Base-by-base conservation (phyloP, 1,284 basidiomycete genomes). In the Chalciporus piperatoides region DNA sequence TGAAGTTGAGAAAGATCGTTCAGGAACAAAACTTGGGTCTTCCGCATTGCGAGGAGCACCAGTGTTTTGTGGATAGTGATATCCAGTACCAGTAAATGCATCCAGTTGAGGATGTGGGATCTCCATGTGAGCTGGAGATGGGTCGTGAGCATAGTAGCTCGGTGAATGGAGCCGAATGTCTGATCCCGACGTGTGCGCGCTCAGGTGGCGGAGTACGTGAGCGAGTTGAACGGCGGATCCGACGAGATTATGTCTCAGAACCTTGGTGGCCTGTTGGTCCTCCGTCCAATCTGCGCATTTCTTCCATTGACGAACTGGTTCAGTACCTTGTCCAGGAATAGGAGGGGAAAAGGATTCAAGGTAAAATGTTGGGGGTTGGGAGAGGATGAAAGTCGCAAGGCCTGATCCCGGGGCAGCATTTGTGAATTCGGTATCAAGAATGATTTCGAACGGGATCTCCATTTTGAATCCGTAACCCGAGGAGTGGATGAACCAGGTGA, bases 401-500 rank as follows among this genome's bases (percentile, higher is more conserved):
- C 77, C 85, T 11, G 76, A 71, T 19, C 79, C 81, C 14, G 81
- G 77, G 24, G 77, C 68, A 12, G 74, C 67, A 52, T 80, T 76
- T 23, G 73, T 69, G 65, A 87, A 82, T 48, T 80, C 76, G 6
- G 80, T 76, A 39, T 80, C 72, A 17, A 74, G 56, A 53, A 91
- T 81, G 54, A 65, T 74, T 49, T 80, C 73, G 63, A 85, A 88
- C 4, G 84, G 78, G n/a, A 90, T 76, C 55, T 86, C 84, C 83
- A 91, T 90, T 67, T 90, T 90, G 75, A 89, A 90, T 32, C 84
- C 80, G 56, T 77, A 77, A 24, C 85, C 86, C 1, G 70, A 74
- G 14, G 84, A 84, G 38, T 82, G 78, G 54, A 91, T 82, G 66
- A 84, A 90, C 88, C 88, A 91, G 2, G 78, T 80, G 38, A 91